Base-by-base conservation (phyloP, 2,329 filamentous ascomycete genomes). In the Fusarium tupiense region DNA sequence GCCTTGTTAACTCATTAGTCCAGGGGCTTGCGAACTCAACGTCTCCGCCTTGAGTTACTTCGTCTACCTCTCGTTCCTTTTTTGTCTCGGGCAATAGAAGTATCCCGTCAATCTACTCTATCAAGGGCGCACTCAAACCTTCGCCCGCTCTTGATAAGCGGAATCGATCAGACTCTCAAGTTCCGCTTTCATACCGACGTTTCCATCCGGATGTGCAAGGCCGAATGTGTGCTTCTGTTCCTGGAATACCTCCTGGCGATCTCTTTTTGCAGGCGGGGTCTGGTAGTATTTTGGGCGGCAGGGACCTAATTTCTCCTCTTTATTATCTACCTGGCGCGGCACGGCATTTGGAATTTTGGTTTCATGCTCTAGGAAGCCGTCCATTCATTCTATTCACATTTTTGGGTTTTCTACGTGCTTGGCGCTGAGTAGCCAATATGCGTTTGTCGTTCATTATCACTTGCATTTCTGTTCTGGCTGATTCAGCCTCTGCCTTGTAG, bases 381-480 rank as follows among this genome's bases (percentile, higher is more conserved):
- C 44, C 29, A 29, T 47, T 53, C n/a, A 37, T 59, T 69, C 22
- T 22, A 10, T 56, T 33, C 64, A 29, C 20, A 24, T 40, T 9
- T 35, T 35, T 59, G 22, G 12, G 38, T 26, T 56, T 54, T 65
- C 33, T 56, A 17, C 40, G 37, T 43, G 31, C 40, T 69, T 47
- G 33, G 26, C 24, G 22, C 29, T 43, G 31, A 29, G 31, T 35
- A 8, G 43, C 41, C 60, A 73, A 73, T n/a, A 75, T 75, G 73
- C 73, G 66, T 35, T 24, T 46, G 52, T 61, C 72, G 38, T 37
- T 73, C 69, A 14, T 58, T 59, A 19, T 73, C 11, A 43, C 72
- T 14, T 43, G 67, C 35, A 46, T 64, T 63, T 75, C 72, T 40
- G 40, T 64, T 22, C n/a, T 75, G 37, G 59, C 72, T 47, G 40